Conservation (phyloP, 2,329 filamentous ascomycete genomes). For the Penicillium sp. region DNA sequence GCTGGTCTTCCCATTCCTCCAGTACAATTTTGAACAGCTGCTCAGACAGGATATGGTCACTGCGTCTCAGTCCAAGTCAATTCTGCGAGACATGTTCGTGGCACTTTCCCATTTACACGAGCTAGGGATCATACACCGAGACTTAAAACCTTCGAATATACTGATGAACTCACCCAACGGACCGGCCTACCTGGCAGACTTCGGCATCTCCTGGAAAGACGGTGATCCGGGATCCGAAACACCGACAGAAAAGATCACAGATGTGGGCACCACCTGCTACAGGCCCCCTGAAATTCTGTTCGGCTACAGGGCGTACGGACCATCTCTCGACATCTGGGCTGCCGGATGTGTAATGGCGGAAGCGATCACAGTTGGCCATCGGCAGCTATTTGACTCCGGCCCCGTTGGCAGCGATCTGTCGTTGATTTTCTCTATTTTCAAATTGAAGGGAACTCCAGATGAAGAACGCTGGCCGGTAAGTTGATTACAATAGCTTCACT, state of each 20-base stretch:
- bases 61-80: constrained; percentile 43
- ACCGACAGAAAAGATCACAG: constrained; percentile 72
- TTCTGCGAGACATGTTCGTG: constrained; percentile 68
- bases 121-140: constrained; percentile 81
- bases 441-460: constrained; percentile 84
- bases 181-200: constrained; percentile 81
- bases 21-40: constrained; percentile 69
- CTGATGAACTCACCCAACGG: constrained; percentile 68
- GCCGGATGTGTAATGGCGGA: constrained; percentile 83
- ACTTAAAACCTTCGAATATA: constrained; percentile 91
- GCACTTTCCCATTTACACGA: constrained; percentile 72
- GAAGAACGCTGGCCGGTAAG: constrained; percentile 76
- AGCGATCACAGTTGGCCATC: constrained; percentile 57
- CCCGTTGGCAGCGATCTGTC: constrained; percentile 91
- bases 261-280: constrained; percentile 91
- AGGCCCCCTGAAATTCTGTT: constrained; percentile 89
- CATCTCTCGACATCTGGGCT: constrained; percentile 84
- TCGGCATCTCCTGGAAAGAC: constrained; percentile 86
- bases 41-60: constrained; percentile 53
- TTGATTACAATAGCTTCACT: constrained; percentile 3
- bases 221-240: constrained; percentile 61
- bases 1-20: constrained; percentile 82
- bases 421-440: constrained; percentile 88
- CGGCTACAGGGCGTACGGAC: constrained; percentile 71
- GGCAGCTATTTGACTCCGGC: constrained; percentile 78